Evolutionary conservation across 1,139 yeast genomes (phyloP).

Genomic region (Suhomyces coccinellae): DNA sequence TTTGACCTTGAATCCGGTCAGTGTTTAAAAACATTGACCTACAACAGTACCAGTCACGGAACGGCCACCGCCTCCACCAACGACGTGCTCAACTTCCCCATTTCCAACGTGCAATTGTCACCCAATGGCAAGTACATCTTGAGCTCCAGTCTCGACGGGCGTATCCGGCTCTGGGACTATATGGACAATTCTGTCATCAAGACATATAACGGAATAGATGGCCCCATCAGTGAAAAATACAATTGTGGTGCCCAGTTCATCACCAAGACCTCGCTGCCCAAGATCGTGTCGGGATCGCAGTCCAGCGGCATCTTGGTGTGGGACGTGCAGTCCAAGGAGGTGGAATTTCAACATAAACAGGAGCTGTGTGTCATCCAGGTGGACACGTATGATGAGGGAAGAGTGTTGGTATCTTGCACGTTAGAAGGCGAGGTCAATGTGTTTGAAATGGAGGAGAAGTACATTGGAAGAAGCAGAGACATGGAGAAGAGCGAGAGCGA

Average conservation of each 20-base stretch:
- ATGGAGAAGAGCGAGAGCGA: conserved; percentile 1
- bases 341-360: conserved; percentile 38
- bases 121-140: conserved; percentile 82
- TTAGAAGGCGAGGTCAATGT: conserved; percentile 28
- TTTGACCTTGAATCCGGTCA: conserved; percentile 91
- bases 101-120: conserved; percentile 68
- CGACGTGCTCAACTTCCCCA: conserved; percentile 59
- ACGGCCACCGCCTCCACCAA: conserved; percentile 59
- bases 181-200: conserved; percentile 76
- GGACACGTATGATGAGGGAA: conserved; percentile 39
- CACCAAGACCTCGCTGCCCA: conserved; percentile 31
- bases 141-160: conserved; percentile 80
- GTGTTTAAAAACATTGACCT: conserved; percentile 84
- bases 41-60: conserved; percentile 58
- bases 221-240: conserved; percentile 45
- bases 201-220: conserved; percentile 53
- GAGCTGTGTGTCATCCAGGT: conserved; percentile 50
- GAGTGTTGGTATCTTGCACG: conserved; percentile 41
- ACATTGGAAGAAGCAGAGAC: not conserved
- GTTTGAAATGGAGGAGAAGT: conserved; percentile 22
- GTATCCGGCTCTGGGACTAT: conserved; percentile 78
- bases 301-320: conserved; percentile 61
- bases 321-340: conserved; percentile 70
- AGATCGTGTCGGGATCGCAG: conserved; percentile 70
- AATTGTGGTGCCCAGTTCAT: conserved; percentile 53